Conservation (phyloP, 2,329 filamentous ascomycete genomes). For the Cladosporium phlei region DNA sequence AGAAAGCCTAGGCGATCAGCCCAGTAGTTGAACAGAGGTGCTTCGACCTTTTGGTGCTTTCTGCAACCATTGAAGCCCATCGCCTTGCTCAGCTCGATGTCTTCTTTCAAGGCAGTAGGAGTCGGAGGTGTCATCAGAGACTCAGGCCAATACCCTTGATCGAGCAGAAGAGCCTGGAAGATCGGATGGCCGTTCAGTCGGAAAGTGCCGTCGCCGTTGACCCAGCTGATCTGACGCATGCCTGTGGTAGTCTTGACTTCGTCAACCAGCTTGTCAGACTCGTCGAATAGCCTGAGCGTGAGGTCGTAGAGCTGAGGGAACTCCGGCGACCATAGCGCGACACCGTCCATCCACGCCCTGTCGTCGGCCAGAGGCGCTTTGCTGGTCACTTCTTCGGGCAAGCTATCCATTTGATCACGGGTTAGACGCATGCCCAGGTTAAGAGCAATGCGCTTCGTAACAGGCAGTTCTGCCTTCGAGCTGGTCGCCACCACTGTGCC, state of each 20-base stretch:
- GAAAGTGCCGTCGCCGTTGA: constrained; percentile 54
- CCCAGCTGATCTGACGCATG: constrained; percentile 58
- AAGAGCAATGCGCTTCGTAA: constrained; percentile 23
- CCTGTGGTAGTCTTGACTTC: constrained; percentile 57
- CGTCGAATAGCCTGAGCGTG: constrained; percentile 48
- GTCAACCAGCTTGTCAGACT: constrained; percentile 43
- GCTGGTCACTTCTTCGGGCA: constrained; percentile 36
- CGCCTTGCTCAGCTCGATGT: constrained; percentile 54
- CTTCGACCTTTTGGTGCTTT: constrained; percentile 62
- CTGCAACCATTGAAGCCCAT: constrained; percentile 63
- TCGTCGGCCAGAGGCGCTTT: constrained; percentile 29
- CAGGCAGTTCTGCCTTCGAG: constrained; percentile 40
- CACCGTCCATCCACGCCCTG: constrained; percentile 47
- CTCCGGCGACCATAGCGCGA: constrained; percentile 61
- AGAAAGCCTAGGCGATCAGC: constrained; percentile 58
- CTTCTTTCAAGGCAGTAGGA: constrained; percentile 40
- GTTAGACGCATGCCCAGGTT: constrained; percentile 42
- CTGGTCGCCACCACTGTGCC: constrained; percentile 46
- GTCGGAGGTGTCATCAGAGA: constrained; percentile 57
- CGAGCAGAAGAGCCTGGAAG: constrained; percentile 57
- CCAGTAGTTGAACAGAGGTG: constrained; percentile 58
- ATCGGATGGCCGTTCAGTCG: constrained; percentile 55
- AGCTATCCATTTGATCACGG: constrained; percentile 36
- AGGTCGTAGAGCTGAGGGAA: constrained; percentile 55
- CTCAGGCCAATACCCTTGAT: constrained; percentile 61